Conservation (phyloP, 108 stramenopile species). For the Discostella stelligeroides region DNA sequence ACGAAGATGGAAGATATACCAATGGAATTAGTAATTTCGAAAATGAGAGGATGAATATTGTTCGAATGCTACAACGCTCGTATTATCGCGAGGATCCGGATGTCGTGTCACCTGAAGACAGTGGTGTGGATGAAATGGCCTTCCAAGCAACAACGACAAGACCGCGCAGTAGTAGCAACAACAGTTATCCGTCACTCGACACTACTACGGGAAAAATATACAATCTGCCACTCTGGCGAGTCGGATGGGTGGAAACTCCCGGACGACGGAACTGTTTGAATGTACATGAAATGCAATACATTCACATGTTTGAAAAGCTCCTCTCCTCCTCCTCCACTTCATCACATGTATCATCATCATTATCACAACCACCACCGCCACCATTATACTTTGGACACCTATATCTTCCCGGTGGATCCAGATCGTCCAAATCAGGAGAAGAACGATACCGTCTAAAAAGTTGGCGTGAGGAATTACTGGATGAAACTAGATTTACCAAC, state of each 20-base stretch:
- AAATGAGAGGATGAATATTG: slow-evolving; percentile 33
- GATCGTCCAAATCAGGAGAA: slow-evolving; percentile 18
- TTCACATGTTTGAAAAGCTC: slow-evolving; percentile 78
- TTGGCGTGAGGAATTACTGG: slow-evolving; percentile 44
- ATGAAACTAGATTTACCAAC: slow-evolving; percentile 33
- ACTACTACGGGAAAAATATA: slow-evolving; percentile 48
- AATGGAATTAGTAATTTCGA: slow-evolving; percentile 22
- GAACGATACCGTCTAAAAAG: slow-evolving; percentile 35
- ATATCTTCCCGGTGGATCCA: slow-evolving; percentile 43
- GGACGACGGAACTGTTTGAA: slow-evolving; percentile 79
- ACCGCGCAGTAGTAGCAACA: too few species aligned
- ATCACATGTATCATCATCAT: neutral
- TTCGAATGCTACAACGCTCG: slow-evolving; percentile 41
- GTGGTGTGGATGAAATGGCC: too few species aligned
- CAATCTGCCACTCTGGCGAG: slow-evolving; percentile 69
- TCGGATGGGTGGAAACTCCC: slow-evolving; percentile 76
- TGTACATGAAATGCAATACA: slow-evolving; percentile 73
- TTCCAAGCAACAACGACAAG: too few species aligned
- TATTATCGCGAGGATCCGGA: slow-evolving; percentile 33
- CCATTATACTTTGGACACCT: slow-evolving; percentile 76
- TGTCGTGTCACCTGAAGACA: too few species aligned
- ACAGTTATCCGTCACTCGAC: slow-evolving; percentile 21
- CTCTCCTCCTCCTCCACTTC: slow-evolving; percentile 21
- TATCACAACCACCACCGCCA: slow-evolving; percentile 15
- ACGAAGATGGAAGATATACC: slow-evolving; percentile 4